These are phyloP conservation scores for Fusarium continuum DNA, from an alignment of 2,329 filamentous ascomycete species.

Conservation along the genomic window DNA sequence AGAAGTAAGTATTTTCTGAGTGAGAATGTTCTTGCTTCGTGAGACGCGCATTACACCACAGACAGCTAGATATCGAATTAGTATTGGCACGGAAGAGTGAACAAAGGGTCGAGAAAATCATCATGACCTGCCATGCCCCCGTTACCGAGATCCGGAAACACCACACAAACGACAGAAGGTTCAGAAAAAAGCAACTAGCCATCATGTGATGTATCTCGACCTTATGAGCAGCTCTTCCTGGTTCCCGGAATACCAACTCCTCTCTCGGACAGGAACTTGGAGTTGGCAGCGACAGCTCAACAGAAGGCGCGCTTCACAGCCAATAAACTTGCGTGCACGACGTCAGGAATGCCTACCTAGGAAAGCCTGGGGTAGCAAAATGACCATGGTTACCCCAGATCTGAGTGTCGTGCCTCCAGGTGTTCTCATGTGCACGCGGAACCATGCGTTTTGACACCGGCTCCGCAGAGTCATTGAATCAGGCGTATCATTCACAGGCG, in stretches of 20 bases:
- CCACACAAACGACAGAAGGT: background rate
- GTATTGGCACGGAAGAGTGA: background rate
- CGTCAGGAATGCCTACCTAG: conserved; percentile 15
- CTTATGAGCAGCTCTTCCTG: conserved; percentile 21
- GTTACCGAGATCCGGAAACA: background rate
- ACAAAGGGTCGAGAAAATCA: conserved; percentile 8
- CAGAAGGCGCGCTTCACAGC: conserved; percentile 8
- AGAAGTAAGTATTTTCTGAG: background rate
- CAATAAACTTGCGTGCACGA: conserved; percentile 11
- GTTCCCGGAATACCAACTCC: conserved; percentile 17
- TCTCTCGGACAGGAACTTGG: conserved; percentile 18
- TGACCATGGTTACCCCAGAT: conserved; percentile 20
- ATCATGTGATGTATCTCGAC: conserved; percentile 6
- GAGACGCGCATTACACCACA: background rate
- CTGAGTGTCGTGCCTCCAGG: conserved; percentile 8
- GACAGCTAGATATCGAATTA: background rate
- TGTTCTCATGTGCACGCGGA: conserved; percentile 19
- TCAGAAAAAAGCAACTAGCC: background rate
- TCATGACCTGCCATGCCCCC: conserved; percentile 6
- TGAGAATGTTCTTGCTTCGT: background rate
- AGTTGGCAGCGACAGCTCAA: conserved; percentile 8
- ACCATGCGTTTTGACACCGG: conserved; percentile 5
- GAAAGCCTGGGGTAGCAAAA: conserved; percentile 8
- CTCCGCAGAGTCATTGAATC: conserved; percentile 3
- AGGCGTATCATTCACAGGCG: background rate